Evolutionary conservation across 2,329 filamentous ascomycete genomes (phyloP).

Genomic region (Diatrype stigma): DNA sequence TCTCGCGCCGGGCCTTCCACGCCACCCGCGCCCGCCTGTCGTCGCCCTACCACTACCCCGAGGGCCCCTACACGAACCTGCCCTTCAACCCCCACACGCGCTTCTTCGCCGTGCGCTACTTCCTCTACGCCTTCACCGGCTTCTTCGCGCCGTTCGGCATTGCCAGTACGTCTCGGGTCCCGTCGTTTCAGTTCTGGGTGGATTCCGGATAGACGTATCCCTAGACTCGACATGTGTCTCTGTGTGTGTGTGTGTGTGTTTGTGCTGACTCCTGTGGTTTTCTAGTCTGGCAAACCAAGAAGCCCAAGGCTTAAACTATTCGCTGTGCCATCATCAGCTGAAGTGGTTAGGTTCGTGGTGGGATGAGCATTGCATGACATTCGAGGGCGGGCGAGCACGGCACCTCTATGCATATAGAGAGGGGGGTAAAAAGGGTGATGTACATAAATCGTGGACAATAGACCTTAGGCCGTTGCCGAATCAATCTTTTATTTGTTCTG

Average conservation of each 20-base stretch:
- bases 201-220: too few relatives aligned
- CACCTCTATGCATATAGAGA: not conserved
- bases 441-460: slow-evolving; percentile 13
- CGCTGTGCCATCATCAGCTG: not conserved
- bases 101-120: slow-evolving; percentile 81
- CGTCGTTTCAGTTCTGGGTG: too few relatives aligned
- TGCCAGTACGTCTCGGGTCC: slow-evolving; percentile 55
- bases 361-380: not conserved
- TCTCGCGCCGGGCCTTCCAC: slow-evolving; percentile 91
- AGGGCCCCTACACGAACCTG: slow-evolving; percentile 90
- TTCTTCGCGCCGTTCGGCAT: slow-evolving; percentile 62
- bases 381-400: slow-evolving; percentile 5
- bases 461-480: slow-evolving; percentile 5
- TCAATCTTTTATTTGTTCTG: not conserved
- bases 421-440: slow-evolving; percentile 8
- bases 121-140: slow-evolving; percentile 59
- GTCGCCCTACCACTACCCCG: slow-evolving; percentile 97
- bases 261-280: not conserved
- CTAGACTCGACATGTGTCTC: too few relatives aligned
- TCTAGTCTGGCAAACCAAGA: slow-evolving; percentile 49
- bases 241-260: too few relatives aligned
- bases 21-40: slow-evolving; percentile 79
- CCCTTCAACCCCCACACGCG: slow-evolving; percentile 94
- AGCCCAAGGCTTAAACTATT: slow-evolving; percentile 37
- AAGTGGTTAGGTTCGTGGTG: not conserved